phyloP scores from a whole-genome alignment of 169 alveolate genomes.

The Babesia ovata region DNA sequence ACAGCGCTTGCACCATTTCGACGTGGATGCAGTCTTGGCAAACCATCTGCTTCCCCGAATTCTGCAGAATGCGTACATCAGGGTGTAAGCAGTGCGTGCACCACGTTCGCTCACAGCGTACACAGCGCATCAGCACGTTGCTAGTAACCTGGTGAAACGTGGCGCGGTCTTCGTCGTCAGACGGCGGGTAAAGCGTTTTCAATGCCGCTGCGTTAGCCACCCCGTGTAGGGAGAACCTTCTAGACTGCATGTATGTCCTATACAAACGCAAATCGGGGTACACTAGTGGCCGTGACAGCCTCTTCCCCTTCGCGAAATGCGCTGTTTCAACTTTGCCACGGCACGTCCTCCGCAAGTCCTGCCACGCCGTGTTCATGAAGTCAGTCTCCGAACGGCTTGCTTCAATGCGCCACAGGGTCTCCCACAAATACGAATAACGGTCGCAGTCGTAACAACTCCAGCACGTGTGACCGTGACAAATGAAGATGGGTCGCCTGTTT shows the following conservation, averaged over 20 bases:
- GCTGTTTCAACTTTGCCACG: conserved; percentile 68
- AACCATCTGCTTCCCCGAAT: conserved; percentile 61
- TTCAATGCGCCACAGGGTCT: conserved; percentile 62
- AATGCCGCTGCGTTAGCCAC: background rate
- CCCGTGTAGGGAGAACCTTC: conserved; percentile 13
- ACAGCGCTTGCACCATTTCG: conserved; percentile 29
- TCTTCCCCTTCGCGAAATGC: conserved; percentile 60
- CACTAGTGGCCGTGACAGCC: conserved; percentile 40
- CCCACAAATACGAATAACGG: conserved; percentile 67
- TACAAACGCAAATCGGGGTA: conserved; percentile 54
- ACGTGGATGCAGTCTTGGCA: conserved; percentile 70
- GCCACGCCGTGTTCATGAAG: conserved; percentile 49
- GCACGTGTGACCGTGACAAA: conserved; percentile 68
- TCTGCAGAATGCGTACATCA: conserved; percentile 55
- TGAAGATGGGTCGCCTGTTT: conserved; percentile 46
- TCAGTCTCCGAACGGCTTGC: background rate
- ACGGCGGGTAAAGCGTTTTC: conserved; percentile 37
- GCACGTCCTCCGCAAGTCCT: conserved; percentile 51
- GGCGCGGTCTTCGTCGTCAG: conserved; percentile 59
- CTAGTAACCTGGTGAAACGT: conserved; percentile 45
- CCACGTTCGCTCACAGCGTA: conserved; percentile 71
- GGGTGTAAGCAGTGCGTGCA: conserved; percentile 68
- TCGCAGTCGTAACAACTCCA: conserved; percentile 73
- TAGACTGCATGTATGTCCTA: conserved; percentile 46
- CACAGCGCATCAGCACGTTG: conserved; percentile 36